These are phyloP conservation scores for Suillus americanus DNA, from an alignment of 768 basidiomycete genomes.

Conservation along the genomic window DNA sequence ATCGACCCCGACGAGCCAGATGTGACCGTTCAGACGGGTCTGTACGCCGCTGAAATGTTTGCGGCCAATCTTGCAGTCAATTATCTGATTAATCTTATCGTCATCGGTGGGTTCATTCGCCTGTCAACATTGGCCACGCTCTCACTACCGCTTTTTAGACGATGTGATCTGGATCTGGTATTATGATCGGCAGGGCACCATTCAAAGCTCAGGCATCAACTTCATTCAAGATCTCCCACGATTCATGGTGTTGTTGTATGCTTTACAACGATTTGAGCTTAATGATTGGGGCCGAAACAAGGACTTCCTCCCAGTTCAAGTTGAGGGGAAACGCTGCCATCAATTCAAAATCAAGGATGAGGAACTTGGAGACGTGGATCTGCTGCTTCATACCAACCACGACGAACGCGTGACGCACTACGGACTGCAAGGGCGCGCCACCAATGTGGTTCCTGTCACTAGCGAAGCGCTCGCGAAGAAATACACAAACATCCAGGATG, in stretches of 20 bases:
- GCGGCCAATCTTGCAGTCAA: background rate
- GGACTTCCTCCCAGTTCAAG: background rate
- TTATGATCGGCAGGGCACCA: background rate
- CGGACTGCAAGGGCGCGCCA: background rate
- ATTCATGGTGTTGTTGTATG: background rate
- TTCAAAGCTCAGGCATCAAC: background rate
- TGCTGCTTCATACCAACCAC: background rate
- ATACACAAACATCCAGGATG: too few relatives aligned
- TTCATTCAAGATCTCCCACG: background rate
- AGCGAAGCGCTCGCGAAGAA: background rate
- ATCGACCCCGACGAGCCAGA: background rate
- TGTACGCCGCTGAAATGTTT: background rate
- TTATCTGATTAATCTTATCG: background rate
- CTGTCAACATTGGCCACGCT: background rate
- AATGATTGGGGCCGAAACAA: background rate
- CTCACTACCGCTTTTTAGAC: background rate
- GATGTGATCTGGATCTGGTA: constrained; percentile 2
- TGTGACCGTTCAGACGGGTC: background rate
- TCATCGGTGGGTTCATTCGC: background rate
- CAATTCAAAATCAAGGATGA: background rate
- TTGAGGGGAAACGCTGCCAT: background rate
- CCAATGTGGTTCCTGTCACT: background rate
- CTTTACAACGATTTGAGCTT: background rate
- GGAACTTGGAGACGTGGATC: background rate
- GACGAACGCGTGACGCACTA: background rate